A percentile compares a stretch with the other conserved stretches of the same genome.
Conservation (phyloP, 177 flowering plant species). For the Telopea speciosissima region DNA sequence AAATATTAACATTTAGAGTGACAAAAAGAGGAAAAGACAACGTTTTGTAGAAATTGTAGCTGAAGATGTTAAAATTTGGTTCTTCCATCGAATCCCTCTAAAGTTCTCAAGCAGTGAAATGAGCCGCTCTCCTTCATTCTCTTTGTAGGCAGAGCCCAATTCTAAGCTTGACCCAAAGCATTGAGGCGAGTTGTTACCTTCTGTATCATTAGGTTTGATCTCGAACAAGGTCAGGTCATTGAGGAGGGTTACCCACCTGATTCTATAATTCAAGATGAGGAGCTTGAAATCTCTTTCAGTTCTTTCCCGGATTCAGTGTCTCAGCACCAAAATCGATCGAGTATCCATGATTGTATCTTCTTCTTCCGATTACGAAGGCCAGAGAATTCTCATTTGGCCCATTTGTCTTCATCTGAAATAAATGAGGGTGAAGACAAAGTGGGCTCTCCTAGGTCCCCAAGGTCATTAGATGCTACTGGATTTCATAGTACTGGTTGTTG, state of each 20-base stretch:
- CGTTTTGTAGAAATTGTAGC: not conserved
- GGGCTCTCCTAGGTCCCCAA: constrained; percentile 16
- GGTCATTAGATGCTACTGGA: constrained; percentile 9
- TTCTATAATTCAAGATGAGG: constrained; percentile 68
- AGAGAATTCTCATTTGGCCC: constrained; percentile 18
- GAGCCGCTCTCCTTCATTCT: constrained; percentile 80
- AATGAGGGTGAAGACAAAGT: constrained; percentile 22
- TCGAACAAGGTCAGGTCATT: constrained; percentile 94
- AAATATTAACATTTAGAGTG: not conserved
- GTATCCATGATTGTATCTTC: constrained; percentile 95
- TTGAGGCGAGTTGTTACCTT: constrained; percentile 66
- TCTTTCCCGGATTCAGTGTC: constrained; percentile 98
- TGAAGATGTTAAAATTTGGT: not conserved
- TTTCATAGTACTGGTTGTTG: no score
- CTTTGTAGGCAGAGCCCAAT: constrained; percentile 45
- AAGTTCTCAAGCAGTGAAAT: constrained; percentile 30
- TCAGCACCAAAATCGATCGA: constrained; percentile 80
- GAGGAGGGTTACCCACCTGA: constrained; percentile 90
- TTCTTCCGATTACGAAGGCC: constrained; percentile 73
- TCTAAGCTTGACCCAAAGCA: constrained; percentile 50
- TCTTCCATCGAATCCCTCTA: not conserved
- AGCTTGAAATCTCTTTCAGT: constrained; percentile 74
- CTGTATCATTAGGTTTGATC: constrained; percentile 89
- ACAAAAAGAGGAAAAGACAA: not conserved
- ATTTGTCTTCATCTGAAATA: constrained; percentile 32